phyloP scores from a whole-genome alignment of 1,284 basidiomycete genomes.

The Microbotryum silenes-acaulis region DNA sequence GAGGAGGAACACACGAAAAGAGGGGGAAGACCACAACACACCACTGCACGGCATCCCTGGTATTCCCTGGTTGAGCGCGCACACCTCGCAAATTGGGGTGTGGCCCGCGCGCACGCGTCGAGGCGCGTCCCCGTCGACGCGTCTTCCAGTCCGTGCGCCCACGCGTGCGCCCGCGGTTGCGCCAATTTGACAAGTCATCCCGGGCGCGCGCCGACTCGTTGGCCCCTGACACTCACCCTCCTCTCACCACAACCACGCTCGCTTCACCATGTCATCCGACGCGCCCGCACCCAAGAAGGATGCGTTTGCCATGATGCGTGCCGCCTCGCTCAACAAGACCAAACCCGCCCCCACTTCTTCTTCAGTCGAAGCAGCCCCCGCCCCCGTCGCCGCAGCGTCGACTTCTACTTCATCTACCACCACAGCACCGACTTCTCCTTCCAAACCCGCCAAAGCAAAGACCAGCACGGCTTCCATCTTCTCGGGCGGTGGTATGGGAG shows the following conservation, averaged over 20 bases:
- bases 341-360: background rate
- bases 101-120: background rate
- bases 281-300: conserved; percentile 5
- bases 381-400: background rate
- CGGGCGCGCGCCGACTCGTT: background rate
- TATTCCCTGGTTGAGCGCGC: too few relatives aligned
- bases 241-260: background rate
- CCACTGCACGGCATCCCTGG: too few relatives aligned
- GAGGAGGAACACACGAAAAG: too few relatives aligned
- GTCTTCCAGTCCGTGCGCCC: background rate
- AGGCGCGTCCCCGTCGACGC: background rate
- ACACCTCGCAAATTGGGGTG: background rate
- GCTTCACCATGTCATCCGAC: background rate
- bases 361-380: background rate
- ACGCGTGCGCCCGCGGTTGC: too few relatives aligned
- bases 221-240: background rate
- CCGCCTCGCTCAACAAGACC: conserved; percentile 6
- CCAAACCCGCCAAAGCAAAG: background rate
- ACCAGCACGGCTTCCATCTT: conserved; percentile 8
- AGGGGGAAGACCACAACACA: too few relatives aligned
- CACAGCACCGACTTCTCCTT: background rate
- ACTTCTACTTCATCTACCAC: background rate
- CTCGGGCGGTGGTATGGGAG: conserved; percentile 25
- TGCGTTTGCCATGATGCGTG: conserved; percentile 28
- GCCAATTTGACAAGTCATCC: too few relatives aligned